Conservation (phyloP, 2,329 filamentous ascomycete genomes). For the Amesomyces nigricolor region DNA sequence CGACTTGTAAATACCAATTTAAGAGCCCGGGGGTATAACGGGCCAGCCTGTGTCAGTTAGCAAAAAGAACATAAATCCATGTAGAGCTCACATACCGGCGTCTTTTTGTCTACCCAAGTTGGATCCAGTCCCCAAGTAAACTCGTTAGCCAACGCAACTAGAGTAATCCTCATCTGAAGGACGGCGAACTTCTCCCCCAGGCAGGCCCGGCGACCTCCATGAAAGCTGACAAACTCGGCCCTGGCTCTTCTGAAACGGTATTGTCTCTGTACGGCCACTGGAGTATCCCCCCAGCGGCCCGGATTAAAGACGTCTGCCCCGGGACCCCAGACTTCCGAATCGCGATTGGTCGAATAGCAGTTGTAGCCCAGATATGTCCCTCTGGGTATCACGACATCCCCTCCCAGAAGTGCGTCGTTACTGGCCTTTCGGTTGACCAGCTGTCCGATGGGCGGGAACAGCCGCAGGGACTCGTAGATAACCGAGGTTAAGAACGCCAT, state of each 20-base stretch:
- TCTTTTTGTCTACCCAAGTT: slow-evolving; percentile 18
- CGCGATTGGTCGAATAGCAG: slow-evolving; percentile 20
- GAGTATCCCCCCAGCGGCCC: slow-evolving; percentile 13
- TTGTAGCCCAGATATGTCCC: slow-evolving; percentile 20
- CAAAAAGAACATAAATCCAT: not conserved
- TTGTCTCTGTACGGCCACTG: slow-evolving; percentile 15
- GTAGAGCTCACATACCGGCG: slow-evolving; percentile 9
- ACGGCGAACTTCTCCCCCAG: slow-evolving; percentile 19
- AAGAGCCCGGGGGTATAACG: slow-evolving; percentile 16
- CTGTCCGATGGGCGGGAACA: slow-evolving; percentile 45
- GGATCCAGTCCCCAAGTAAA: slow-evolving; percentile 17
- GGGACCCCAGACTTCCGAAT: slow-evolving; percentile 14
- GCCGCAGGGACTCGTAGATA: slow-evolving; percentile 42
- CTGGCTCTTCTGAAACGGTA: slow-evolving; percentile 13
- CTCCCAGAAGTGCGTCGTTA: slow-evolving; percentile 10
- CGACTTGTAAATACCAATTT: slow-evolving; percentile 12
- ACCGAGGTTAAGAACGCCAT: slow-evolving; percentile 40
- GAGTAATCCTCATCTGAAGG: slow-evolving; percentile 18
- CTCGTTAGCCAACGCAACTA: slow-evolving; percentile 8
- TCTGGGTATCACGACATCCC: slow-evolving; percentile 14
- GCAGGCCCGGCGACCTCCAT: slow-evolving; percentile 19
- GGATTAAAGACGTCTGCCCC: slow-evolving; percentile 15
- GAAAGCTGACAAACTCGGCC: slow-evolving; percentile 21
- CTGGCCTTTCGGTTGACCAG: slow-evolving; percentile 39
- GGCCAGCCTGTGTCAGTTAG: slow-evolving; percentile 16